A percentile compares a stretch with the other conserved stretches of the same genome.
phyloP scores from a whole-genome alignment of 345 rosid genomes.

The Cardamine occulta region DNA sequence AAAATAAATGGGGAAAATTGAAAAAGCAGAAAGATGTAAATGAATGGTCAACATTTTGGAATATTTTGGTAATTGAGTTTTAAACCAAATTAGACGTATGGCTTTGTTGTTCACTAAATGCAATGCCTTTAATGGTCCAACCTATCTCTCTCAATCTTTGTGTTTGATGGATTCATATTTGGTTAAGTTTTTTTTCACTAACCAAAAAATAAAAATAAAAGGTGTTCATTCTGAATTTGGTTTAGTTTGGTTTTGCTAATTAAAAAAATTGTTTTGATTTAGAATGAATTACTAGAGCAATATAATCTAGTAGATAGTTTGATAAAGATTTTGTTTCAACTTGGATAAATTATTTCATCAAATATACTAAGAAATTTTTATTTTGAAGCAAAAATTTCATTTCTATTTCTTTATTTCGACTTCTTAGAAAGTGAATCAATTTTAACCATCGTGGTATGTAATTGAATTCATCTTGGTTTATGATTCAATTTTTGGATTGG shows the following conservation, averaged over 20 bases:
- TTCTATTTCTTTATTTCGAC: background rate
- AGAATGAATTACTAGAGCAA: too few relatives aligned
- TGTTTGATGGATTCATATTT: conserved; percentile 2
- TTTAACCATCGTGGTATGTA: background rate
- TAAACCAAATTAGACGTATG: conserved; percentile 17
- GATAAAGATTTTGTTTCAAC: too few relatives aligned
- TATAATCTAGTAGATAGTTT: too few relatives aligned
- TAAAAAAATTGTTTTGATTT: too few relatives aligned
- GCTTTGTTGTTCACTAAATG: conserved; percentile 29
- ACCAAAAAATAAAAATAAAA: background rate
- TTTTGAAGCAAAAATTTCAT: background rate
- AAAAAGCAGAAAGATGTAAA: background rate
- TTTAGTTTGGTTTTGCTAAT: background rate
- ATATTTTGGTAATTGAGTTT: conserved; percentile 21
- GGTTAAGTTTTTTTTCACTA: background rate
- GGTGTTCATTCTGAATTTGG: background rate
- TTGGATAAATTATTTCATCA: too few relatives aligned
- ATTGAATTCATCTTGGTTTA: background rate
- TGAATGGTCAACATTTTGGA: conserved; percentile 22
- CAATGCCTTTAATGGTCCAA: conserved; percentile 29
- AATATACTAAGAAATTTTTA: too few relatives aligned
- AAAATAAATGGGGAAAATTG: background rate
- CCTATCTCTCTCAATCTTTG: conserved; percentile 6
- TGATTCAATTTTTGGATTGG: background rate
- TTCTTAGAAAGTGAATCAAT: background rate